Conservation (phyloP, 1,284 basidiomycete species). For the Ceratobasidium sp. region DNA sequence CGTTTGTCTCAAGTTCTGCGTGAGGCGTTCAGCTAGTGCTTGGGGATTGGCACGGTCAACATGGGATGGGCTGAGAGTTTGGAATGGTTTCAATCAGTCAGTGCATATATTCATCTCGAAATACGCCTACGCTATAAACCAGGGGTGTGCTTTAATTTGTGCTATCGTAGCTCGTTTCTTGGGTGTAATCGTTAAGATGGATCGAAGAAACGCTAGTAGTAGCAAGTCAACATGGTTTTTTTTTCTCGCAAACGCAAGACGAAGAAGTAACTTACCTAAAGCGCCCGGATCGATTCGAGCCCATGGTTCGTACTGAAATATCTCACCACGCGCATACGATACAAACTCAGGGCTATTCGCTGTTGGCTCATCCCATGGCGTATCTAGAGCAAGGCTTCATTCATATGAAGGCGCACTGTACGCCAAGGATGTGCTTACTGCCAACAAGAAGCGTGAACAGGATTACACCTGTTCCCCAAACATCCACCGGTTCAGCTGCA, state of each 20-base stretch:
- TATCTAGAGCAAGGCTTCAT: conserved; percentile 66
- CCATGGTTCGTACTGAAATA: conserved; percentile 87
- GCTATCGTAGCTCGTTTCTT: conserved; percentile 87
- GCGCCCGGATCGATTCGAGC: conserved; percentile 69
- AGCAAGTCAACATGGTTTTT: not conserved
- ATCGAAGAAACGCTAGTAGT: conserved; percentile 61
- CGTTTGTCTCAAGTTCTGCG: conserved; percentile 34
- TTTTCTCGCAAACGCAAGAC: not conserved
- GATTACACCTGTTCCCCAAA: conserved; percentile 97
- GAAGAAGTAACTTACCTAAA: conserved; percentile 62
- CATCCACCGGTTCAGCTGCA: conserved; percentile 91
- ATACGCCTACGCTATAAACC: conserved; percentile 56
- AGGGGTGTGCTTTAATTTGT: conserved; percentile 83
- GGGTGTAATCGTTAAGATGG: conserved; percentile 80
- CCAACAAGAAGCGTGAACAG: conserved; percentile 92
- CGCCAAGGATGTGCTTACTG: conserved; percentile 66
- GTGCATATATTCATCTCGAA: conserved; percentile 35
- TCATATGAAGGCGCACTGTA: not conserved
- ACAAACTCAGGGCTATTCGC: conserved; percentile 79
- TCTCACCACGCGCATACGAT: conserved; percentile 78
- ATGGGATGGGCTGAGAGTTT: conserved; percentile 40
- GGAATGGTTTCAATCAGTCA: not conserved
- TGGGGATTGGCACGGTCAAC: conserved; percentile 42
- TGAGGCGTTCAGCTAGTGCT: conserved; percentile 44
- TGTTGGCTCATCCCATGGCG: conserved; percentile 98